A percentile compares a stretch with the other conserved stretches of the same genome.
phyloP scores from a whole-genome alignment of 164 flowering plant genomes.

The Vitis amurensis region DNA sequence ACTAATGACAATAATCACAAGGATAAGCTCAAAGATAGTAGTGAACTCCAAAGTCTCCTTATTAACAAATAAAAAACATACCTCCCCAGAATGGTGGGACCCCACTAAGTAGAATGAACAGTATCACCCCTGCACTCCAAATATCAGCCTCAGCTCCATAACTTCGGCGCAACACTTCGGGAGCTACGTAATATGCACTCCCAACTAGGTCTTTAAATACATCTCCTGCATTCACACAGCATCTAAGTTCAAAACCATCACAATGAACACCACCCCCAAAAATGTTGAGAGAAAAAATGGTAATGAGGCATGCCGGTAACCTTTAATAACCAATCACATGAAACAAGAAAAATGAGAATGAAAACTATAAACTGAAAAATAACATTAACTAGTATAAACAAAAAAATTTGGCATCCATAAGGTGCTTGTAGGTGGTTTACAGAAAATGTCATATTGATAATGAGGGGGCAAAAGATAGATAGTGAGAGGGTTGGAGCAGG shows the following conservation, averaged over 20 bases:
- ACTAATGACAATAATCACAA: too few species aligned
- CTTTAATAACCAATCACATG: not conserved
- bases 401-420: not conserved
- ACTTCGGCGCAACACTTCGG: constrained; percentile 75
- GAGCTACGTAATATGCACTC: constrained; percentile 97
- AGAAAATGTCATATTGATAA: too few species aligned
- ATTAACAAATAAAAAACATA: constrained; percentile 18
- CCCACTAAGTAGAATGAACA: constrained; percentile 89
- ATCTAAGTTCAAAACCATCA: constrained; percentile 14
- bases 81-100: constrained; percentile 99
- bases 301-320: not conserved
- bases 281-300: not conserved
- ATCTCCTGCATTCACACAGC: constrained; percentile 60
- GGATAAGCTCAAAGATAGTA: too few species aligned
- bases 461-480: not conserved
- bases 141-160: constrained; percentile 93
- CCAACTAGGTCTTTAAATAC: constrained; percentile 90
- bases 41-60: too few species aligned
- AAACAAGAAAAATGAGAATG: not conserved
- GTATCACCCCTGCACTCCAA: constrained; percentile 97
- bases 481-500: not conserved
- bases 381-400: not conserved
- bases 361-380: not conserved
- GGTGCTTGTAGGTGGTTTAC: not conserved
- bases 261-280: not conserved